Evolutionary conservation across 148 eudicot genomes (phyloP).

Genomic region (Silene uniflora): DNA sequence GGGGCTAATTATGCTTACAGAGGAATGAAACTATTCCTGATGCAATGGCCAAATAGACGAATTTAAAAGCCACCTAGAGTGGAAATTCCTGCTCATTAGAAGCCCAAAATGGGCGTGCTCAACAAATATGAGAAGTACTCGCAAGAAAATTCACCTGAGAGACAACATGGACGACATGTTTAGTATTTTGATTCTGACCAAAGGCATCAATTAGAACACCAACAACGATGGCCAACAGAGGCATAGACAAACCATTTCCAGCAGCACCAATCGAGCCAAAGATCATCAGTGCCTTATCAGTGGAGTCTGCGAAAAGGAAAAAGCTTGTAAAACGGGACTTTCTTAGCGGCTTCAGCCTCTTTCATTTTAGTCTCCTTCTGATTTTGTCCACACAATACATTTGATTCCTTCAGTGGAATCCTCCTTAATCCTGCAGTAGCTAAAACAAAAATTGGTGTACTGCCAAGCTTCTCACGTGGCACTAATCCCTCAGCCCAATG

Average conservation of each 20-base stretch:
- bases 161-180: no score
- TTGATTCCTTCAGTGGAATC: slow-evolving; percentile 33
- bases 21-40: slow-evolving; percentile 47
- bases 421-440: slow-evolving; percentile 85
- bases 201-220: no score
- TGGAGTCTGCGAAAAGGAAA: no score
- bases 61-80: slow-evolving; percentile 49
- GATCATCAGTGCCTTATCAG: no score
- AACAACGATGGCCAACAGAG: no score
- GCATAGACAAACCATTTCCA: no score
- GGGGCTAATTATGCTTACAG: slow-evolving; percentile 35
- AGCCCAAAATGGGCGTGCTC: background rate
- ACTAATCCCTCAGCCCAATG: slow-evolving; percentile 53
- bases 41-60: slow-evolving; percentile 54
- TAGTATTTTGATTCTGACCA: no score
- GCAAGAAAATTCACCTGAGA: no score
- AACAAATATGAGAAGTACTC: no score
- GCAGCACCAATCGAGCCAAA: no score
- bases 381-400: slow-evolving; percentile 27
- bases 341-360: slow-evolving; percentile 14
- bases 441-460: slow-evolving; percentile 57
- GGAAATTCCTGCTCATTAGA: background rate
- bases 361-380: background rate
- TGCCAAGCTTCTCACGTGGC: slow-evolving; percentile 42
- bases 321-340: slow-evolving; percentile 55